phyloP scores from a whole-genome alignment of 2,329 filamentous ascomycete genomes.

The Sporothrix protearum region DNA sequence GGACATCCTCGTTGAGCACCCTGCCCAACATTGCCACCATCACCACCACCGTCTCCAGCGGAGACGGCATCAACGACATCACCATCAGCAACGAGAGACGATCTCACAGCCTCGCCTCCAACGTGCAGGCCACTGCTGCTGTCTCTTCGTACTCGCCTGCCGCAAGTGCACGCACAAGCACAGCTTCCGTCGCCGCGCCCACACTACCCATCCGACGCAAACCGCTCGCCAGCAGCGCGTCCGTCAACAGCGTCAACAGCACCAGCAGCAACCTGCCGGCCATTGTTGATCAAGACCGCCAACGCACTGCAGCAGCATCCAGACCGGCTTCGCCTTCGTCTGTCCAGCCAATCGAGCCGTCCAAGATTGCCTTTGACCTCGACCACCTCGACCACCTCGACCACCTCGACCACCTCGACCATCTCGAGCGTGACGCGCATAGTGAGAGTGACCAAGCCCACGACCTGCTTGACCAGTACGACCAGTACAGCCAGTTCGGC shows the following conservation, averaged over 20 bases:
- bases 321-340: not conserved
- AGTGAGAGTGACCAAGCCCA: not conserved
- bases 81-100: conserved; percentile 13
- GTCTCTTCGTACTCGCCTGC: not conserved
- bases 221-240: conserved; percentile 48
- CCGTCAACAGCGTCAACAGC: not conserved
- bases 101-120: conserved; percentile 22
- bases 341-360: not conserved
- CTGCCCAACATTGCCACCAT: conserved; percentile 19
- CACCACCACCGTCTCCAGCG: not conserved
- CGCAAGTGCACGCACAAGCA: conserved; percentile 16
- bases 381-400: not conserved
- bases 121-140: not conserved
- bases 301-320: not conserved
- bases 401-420: not conserved
- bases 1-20: conserved; percentile 22
- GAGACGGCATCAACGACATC: not conserved
- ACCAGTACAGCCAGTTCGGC: conserved; percentile 1
- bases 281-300: not conserved
- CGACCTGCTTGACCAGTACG: conserved; percentile 7
- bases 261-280: not conserved
- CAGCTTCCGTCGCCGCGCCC: not conserved
- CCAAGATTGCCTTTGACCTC: not conserved
- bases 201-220: conserved; percentile 51
- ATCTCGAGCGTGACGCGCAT: not conserved